Evolutionary conservation across 1,284 basidiomycete species (phyloP).

Genomic region (Tranzscheliella williamsii): DNA sequence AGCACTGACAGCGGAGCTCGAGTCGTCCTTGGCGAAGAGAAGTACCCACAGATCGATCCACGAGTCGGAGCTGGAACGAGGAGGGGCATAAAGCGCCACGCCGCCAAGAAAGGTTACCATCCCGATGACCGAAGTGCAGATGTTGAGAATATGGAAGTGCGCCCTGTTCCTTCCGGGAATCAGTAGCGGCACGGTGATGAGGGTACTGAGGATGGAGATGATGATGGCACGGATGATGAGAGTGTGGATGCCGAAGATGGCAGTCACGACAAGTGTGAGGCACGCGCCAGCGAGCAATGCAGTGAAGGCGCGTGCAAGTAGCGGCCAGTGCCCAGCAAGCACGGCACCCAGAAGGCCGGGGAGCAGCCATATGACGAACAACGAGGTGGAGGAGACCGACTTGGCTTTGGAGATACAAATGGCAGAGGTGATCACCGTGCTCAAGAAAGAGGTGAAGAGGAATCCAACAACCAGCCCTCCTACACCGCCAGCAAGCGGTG

Average conservation of each 20-base stretch:
- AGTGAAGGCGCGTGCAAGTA: slow-evolving; percentile 20
- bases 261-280: slow-evolving; percentile 43
- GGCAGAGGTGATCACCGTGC: slow-evolving; percentile 28
- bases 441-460: slow-evolving; percentile 44
- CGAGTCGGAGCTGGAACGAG: slow-evolving; percentile 22
- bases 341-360: slow-evolving; percentile 42
- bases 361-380: slow-evolving; percentile 44
- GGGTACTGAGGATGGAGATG: slow-evolving; percentile 29
- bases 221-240: slow-evolving; percentile 44
- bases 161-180: slow-evolving; percentile 20
- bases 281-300: slow-evolving; percentile 38
- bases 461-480: slow-evolving; percentile 44
- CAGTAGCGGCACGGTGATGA: slow-evolving; percentile 46
- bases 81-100: slow-evolving; percentile 43
- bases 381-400: slow-evolving; percentile 18
- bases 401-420: slow-evolving; percentile 18
- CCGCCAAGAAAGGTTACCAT: slow-evolving; percentile 46
- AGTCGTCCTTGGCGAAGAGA: slow-evolving; percentile 35
- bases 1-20: slow-evolving; percentile 12
- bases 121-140: slow-evolving; percentile 47
- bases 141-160: slow-evolving; percentile 46
- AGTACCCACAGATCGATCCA: slow-evolving; percentile 53
- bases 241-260: slow-evolving; percentile 51
- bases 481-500: slow-evolving; percentile 42
- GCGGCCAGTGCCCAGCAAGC: slow-evolving; percentile 35